These are phyloP conservation scores for Glebionis coronaria DNA, from an alignment of 129 eudicot species.

Conservation along the genomic window DNA sequence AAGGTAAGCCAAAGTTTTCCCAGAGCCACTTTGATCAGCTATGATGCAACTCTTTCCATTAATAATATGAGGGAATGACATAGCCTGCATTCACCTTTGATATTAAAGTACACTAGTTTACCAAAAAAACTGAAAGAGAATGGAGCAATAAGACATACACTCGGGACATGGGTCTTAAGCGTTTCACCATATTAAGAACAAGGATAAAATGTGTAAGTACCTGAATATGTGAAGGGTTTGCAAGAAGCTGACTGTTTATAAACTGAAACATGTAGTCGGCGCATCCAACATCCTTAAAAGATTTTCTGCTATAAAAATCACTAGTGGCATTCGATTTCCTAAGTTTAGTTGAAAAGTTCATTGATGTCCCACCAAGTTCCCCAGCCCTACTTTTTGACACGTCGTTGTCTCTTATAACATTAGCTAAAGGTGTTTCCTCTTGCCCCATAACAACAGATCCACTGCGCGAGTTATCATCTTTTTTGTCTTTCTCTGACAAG, in stretches of 20 bases:
- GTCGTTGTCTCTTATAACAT: background rate
- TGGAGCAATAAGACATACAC: too few relatives aligned
- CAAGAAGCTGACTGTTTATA: constrained; percentile 45
- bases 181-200: background rate
- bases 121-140: too few relatives aligned
- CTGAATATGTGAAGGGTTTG: constrained; percentile 93
- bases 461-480: constrained; percentile 12
- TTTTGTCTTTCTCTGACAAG: constrained; percentile 37
- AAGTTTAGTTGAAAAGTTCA: constrained; percentile 35
- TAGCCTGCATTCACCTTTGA: constrained; percentile 57
- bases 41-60: constrained; percentile 82
- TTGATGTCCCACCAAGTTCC: constrained; percentile 14
- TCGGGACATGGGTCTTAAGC: too few relatives aligned
- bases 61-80: constrained; percentile 72
- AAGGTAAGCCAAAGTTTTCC: constrained; percentile 95
- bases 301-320: constrained; percentile 85
- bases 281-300: constrained; percentile 73
- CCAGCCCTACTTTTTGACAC: constrained; percentile 3
- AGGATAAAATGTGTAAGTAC: constrained; percentile 25
- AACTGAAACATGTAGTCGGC: constrained; percentile 58
- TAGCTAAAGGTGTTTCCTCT: constrained; percentile 26
- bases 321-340: constrained; percentile 36
- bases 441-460: constrained; percentile 19
- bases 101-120: background rate
- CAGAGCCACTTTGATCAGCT: constrained; percentile 99